Base-by-base conservation (phyloP, 768 basidiomycete genomes). In the Mycena kentingensis region DNA sequence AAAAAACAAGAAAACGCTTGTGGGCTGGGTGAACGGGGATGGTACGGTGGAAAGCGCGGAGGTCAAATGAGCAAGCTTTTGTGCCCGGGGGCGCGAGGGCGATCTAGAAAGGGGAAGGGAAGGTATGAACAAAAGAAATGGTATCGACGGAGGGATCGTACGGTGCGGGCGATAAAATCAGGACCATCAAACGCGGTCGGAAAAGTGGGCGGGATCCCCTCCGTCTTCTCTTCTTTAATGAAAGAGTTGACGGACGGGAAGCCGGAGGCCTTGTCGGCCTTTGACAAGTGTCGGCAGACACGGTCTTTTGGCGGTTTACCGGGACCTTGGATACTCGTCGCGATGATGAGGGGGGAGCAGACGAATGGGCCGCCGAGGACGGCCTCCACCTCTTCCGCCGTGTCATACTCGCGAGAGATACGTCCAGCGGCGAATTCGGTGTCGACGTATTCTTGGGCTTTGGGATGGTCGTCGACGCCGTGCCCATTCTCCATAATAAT, bases 41-140 rank as follows among this genome's bases (percentile, higher is more conserved):
- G 22, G 58, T 60, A 10, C 60, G 25, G 43, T 62, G 64, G 2
- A 60, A 61, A 7, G 49, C 37, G 8, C 52, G 29, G 4, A 66
- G 58, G 51, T 65, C 62, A 10, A 61, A 43, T 1, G 58, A 32
- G 15, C 60, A 49, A 0, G 57, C 65, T 28, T 60, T 49, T 15
- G 62, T 58, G 0, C 65, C 63, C 0, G 31, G 46, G 13, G 61
- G 65, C 0, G 63, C 63, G 3, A 24, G 2, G 2, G 62, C 50
- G 3, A 66, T 49, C 65, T 66, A 22, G 38, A 31, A 18, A 18
- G 32, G 27, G 25, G 48, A n/a, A n/a, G n/a, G n/a, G n/a, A n/a
- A n/a, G n/a, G n/a, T n/a, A n/a, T n/a, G n/a, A n/a, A n/a, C n/a
- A n/a, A n/a, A n/a, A n/a, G n/a, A n/a, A n/a, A n/a, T n/a, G n/a